Percentiles rank a stretch among this genome's conserved stretches.
Conservation (phyloP, 1,284 basidiomycete genomes). For the Cryptococcus floricola region DNA sequence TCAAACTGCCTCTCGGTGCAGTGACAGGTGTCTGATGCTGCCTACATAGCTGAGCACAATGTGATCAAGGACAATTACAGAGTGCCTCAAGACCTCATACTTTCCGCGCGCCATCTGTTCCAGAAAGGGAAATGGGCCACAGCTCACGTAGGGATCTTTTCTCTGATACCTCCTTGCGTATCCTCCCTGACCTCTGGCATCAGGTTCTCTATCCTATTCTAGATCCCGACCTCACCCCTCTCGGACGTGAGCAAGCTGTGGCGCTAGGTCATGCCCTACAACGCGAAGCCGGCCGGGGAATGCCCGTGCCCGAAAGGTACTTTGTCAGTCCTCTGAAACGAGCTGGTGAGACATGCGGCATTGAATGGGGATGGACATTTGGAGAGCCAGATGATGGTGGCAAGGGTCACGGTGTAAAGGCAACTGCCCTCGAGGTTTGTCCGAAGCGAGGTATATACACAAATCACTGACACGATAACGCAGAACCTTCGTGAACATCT, state of each 20-base stretch:
- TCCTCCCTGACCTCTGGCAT: constrained; percentile 5
- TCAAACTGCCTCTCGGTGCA: not conserved
- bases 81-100: constrained; percentile 9
- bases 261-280: constrained; percentile 17
- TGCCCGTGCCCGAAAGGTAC: constrained; percentile 31
- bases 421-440: constrained; percentile 30
- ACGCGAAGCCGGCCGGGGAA: constrained; percentile 18
- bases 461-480: too few species aligned
- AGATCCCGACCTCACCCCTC: constrained; percentile 26
- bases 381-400: not conserved
- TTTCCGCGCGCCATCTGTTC: not conserved
- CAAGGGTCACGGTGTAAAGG: constrained; percentile 21
- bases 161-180: not conserved
- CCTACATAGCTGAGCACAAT: constrained; percentile 29
- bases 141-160: not conserved
- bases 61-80: constrained; percentile 21
- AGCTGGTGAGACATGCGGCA: constrained; percentile 31
- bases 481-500: constrained; percentile 38
- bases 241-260: constrained; percentile 26
- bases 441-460: not conserved
- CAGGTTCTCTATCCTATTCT: constrained; percentile 21
- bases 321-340: constrained; percentile 32
- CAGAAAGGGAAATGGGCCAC: not conserved
- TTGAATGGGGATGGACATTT: constrained; percentile 34
- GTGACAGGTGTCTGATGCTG: not conserved